Evolutionary conservation across 2,329 filamentous ascomycete genomes (phyloP), one percentile per base, ranked within the genome.

Genomic region (Pochonia chlamydosporia): DNA sequence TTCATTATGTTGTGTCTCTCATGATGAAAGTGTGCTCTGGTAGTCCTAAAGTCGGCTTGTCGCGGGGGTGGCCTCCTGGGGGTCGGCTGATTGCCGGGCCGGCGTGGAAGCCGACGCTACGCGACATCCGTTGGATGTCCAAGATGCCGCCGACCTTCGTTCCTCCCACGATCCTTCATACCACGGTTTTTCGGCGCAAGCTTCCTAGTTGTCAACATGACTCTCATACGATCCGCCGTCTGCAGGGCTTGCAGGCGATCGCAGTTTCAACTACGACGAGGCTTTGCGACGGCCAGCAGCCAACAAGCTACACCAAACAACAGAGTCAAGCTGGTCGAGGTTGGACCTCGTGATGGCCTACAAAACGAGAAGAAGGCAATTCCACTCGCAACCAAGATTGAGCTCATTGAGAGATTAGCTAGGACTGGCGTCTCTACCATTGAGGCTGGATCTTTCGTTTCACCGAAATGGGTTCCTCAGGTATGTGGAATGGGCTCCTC

Each of bases 401-500:
- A 90, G 55, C 67, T 95, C 45, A 86, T 95, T 33, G 76, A 84
- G 55, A 73, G 79, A 50, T 70, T 95, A 51, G 79, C 82, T 28
- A 69, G 70, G 52, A 85, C 87, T 1, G 89, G 89, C 0, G 63
- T 93, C 36, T 70, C 71, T 5, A 82, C 82, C 3, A 92, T 95
- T 52, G 89, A 95, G 64, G 83, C 86, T 16, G 89, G 88, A 1
- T 87, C 86, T 1, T 89, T 95, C 59, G 89, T 95, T 9, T 80
- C 85, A 40, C 87, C 89, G 1, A 89, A 87, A 78, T 91, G 86
- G 79, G 84, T 91, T 43, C 89, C 89, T 3, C 89, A 93, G 74
- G 81, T 89, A 58, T 52, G 63, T 23, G n/a, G n/a, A n/a, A n/a
- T n/a, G n/a, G n/a, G n/a, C n/a, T n/a, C n/a, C n/a, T n/a, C n/a